Evolutionary conservation across 1,284 basidiomycete species (phyloP).

Genomic region (Ustilago esculenta): DNA sequence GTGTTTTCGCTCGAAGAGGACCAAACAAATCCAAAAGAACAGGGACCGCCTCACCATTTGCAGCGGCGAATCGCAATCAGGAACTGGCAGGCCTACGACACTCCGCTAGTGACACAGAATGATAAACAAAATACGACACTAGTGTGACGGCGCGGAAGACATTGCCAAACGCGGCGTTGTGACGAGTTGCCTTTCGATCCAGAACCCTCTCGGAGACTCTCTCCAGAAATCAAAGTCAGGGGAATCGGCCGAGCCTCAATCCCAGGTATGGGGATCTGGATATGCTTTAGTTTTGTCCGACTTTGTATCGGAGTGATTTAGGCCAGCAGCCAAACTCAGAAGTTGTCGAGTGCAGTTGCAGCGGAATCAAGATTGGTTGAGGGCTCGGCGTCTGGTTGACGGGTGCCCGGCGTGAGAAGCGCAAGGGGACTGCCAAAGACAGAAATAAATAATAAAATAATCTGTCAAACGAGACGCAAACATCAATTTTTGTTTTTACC

Average conservation of each 20-base stretch:
- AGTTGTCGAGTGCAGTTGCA: not conserved
- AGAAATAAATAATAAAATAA: too few relatives aligned
- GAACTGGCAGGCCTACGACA: too few relatives aligned
- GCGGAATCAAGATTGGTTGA: slow-evolving; percentile 1
- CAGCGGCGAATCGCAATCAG: not conserved
- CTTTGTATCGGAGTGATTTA: too few relatives aligned
- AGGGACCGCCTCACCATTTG: not conserved
- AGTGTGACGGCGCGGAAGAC: too few relatives aligned
- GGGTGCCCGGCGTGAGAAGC: slow-evolving; percentile 14
- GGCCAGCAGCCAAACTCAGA: not conserved
- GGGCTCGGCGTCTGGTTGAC: slow-evolving; percentile 5
- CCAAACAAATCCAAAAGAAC: slow-evolving; percentile 6
- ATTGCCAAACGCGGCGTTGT: too few relatives aligned
- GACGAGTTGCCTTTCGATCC: too few relatives aligned
- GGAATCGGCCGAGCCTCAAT: too few relatives aligned
- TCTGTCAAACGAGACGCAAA: too few relatives aligned
- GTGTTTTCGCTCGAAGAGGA: not conserved
- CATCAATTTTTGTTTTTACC: not conserved
- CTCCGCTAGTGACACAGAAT: too few relatives aligned
- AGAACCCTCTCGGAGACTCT: too few relatives aligned
- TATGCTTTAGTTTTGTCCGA: too few relatives aligned
- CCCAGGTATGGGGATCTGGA: slow-evolving; percentile 9
- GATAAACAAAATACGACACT: too few relatives aligned
- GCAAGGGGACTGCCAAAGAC: slow-evolving; percentile 8
- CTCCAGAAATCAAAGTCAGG: slow-evolving; percentile 13